Evolutionary conservation across 176 grass and related monocot species (phyloP).

Genomic region (Puya raimondii): DNA sequence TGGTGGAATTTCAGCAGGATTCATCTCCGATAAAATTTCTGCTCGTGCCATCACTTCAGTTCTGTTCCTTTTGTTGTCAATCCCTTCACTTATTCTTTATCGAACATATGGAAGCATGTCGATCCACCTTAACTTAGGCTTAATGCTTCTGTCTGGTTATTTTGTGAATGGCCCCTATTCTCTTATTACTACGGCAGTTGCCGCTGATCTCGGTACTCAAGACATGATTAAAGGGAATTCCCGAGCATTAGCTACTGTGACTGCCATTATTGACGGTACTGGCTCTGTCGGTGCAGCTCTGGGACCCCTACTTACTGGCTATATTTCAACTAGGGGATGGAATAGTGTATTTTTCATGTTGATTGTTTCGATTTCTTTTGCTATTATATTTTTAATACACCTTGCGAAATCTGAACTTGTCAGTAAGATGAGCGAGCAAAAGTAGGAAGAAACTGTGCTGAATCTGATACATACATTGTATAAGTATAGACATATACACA

Average conservation of each 20-base stretch:
- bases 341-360: conserved; percentile 90
- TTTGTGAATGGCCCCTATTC: conserved; percentile 96
- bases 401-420: conserved; percentile 64
- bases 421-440: conserved; percentile 31
- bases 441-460: conserved; percentile 17
- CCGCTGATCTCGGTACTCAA: conserved; percentile 89
- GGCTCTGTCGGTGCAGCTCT: conserved; percentile 85
- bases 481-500: neutral
- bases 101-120: conserved; percentile 71
- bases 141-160: conserved; percentile 89
- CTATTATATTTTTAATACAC: conserved; percentile 72
- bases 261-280: conserved; percentile 78
- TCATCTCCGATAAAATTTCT: conserved; percentile 56
- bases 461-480: neutral
- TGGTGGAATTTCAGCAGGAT: conserved; percentile 74
- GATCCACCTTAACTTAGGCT: conserved; percentile 55
- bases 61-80: conserved; percentile 75
- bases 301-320: conserved; percentile 81
- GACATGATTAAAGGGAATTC: conserved; percentile 68
- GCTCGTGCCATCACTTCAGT: conserved; percentile 59
- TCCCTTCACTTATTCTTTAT: conserved; percentile 68
- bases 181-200: conserved; percentile 91
- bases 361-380: conserved; percentile 65
- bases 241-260: conserved; percentile 75
- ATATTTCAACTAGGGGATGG: conserved; percentile 93